Evolutionary conservation across 2,329 filamentous ascomycete species (phyloP), one percentile per base, ranked within the genome.

Genomic region (Xylaria hypoxylon): DNA sequence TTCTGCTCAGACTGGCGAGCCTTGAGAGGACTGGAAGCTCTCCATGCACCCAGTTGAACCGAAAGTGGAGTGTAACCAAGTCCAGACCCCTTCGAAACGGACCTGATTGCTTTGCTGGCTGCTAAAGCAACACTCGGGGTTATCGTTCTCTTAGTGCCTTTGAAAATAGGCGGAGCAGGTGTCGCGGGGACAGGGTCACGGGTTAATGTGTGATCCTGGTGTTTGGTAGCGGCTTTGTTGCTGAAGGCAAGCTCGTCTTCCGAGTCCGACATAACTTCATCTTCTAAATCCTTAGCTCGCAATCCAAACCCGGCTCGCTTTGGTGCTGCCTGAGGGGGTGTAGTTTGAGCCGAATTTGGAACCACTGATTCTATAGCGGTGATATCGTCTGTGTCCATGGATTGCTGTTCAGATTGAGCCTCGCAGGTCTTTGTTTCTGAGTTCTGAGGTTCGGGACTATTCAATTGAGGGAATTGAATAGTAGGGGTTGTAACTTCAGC

Each of bases 1-100:
- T 74, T 69, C 70, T 77, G 38, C 69, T 72, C 62, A 70, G 71
- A 24, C 48, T 72, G 59, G 67, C 72, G 75, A 72, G 68, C 72
- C 68, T 85, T 84, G 5, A 77, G 73, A 2, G 88, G 87, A 69
- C 87, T 91, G 26, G 82, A 82, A 1, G 89, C 83, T 69, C 85
- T 84, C 90, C 91, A 93, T 26, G 84, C 82, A 65, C 81, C 84
- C 4, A 92, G 79, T 72, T 90, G 85, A 42, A 85, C 81, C 3
- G 87, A 87, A 42, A 93, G 79, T 26, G 89, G 87, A 1, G 89
- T 91, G 68, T 92, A 90, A 1, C 88, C 88, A 58, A 87, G 75
- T 19, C 80, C 79, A 33, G 75, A 67, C 15, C 70, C 68, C 42
- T 72, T 72, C 26, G 67, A 74, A 52, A 69, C 79, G 64, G 77